Evolutionary conservation across 345 rosid genomes (phyloP).

Genomic region (Viola odorata): DNA sequence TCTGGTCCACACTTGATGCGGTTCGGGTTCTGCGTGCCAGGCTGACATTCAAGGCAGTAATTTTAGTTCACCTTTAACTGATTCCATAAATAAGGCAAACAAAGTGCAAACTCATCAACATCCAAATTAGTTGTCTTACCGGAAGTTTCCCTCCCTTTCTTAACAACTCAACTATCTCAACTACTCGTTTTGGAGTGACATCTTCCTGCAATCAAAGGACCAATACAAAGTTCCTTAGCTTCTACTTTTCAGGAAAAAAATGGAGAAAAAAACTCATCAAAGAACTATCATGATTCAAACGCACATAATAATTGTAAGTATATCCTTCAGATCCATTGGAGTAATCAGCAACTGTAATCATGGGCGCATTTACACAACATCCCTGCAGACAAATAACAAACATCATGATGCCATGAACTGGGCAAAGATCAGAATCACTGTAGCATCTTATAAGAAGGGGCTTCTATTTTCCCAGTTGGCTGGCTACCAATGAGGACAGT

Average conservation of each 20-base stretch:
- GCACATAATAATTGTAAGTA: conserved; percentile 82
- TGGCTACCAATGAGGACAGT: too few species aligned
- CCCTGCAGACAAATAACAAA: conserved; percentile 51
- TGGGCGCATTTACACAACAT: conserved; percentile 96
- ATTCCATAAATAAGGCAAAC: neutral
- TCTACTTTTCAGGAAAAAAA: neutral
- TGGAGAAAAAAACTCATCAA: conserved; percentile 4
- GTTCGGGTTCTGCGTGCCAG: conserved; percentile 85
- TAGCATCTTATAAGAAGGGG: neutral
- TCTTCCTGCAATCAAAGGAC: conserved; percentile 69
- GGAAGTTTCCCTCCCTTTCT: conserved; percentile 87
- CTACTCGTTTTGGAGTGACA: conserved; percentile 75
- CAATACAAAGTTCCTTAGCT: conserved; percentile 9
- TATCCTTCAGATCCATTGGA: conserved; percentile 95
- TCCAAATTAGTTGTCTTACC: conserved; percentile 39
- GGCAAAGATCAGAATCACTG: neutral
- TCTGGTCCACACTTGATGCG: conserved; percentile 87
- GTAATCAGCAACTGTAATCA: conserved; percentile 97
- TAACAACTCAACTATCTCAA: conserved; percentile 82
- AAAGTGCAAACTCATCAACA: neutral
- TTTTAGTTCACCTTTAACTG: neutral
- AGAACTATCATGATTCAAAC: conserved; percentile 19
- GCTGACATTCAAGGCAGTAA: conserved; percentile 36
- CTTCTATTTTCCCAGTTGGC: neutral
- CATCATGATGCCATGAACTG: conserved; percentile 3